Conservation (phyloP, 106 monocot genomes). For the Chionographis japonica region DNA sequence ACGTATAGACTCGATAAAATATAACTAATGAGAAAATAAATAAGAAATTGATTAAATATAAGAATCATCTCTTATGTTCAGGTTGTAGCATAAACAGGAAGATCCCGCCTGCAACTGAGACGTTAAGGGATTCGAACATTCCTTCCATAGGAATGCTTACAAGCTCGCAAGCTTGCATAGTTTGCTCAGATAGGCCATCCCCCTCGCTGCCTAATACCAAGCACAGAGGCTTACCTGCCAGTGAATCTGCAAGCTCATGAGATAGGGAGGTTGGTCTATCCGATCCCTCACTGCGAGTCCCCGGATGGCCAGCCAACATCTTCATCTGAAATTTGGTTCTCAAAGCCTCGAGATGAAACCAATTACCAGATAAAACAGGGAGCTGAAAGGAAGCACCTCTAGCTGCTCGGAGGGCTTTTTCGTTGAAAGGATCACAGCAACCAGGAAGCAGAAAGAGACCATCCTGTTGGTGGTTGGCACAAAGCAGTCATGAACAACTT, state of each 20-base stretch:
- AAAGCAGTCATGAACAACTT: not conserved
- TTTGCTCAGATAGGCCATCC: slow-evolving; percentile 60
- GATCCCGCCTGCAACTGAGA: slow-evolving; percentile 95
- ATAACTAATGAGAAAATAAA: no score
- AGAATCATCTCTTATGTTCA: slow-evolving; percentile 10
- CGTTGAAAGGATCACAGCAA: slow-evolving; percentile 97
- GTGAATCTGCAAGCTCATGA: slow-evolving; percentile 37
- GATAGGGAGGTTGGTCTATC: slow-evolving; percentile 17
- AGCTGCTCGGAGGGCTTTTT: slow-evolving; percentile 85
- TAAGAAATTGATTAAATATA: no score
- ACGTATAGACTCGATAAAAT: no score
- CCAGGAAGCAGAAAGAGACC: slow-evolving; percentile 74
- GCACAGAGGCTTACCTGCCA: slow-evolving; percentile 49
- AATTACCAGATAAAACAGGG: slow-evolving; percentile 62
- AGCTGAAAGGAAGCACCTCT: slow-evolving; percentile 93
- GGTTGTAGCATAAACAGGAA: slow-evolving; percentile 81
- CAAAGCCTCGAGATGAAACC: slow-evolving; percentile 54
- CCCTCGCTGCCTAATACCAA: slow-evolving; percentile 90
- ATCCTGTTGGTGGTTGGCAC: slow-evolving; percentile 41
- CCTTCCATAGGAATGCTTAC: slow-evolving; percentile 88
- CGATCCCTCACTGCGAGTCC: slow-evolving; percentile 11
- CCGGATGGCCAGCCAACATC: slow-evolving; percentile 83
- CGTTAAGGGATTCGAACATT: slow-evolving; percentile 86
- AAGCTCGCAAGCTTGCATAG: slow-evolving; percentile 46
- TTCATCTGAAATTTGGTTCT: slow-evolving; percentile 43